Evolutionary conservation across 2,329 filamentous ascomycete species (phyloP), one percentile per base, ranked within the genome.

Genomic region (Coleophoma crateriformis): DNA sequence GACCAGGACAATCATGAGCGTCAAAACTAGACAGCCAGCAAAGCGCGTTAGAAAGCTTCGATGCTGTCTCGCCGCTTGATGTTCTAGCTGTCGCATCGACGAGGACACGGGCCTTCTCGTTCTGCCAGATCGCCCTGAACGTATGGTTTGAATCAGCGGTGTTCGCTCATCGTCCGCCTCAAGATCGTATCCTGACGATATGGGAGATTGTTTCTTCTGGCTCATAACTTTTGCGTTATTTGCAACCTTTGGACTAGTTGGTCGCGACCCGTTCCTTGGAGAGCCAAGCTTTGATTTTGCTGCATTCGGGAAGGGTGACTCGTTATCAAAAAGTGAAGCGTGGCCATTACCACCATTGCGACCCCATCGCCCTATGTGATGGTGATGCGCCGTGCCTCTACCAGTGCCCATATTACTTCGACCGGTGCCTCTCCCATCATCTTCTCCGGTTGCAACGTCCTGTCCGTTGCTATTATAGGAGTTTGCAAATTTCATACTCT

Each of bases 401-500:
- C 77, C 77, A 3, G 81, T 83, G 27, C 86, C 84, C 19, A 73
- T 73, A 52, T 74, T 79, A 60, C 79, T 83, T 50, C 84, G 76
- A 14, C 76, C 74, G 19, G 76, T 80, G 49, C 82, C 81, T 55
- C 80, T 80, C 14, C 84, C 84, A 47, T 84, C 82, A 50, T 85
- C 81, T 15, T 90, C 85, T 45, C 78, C 84, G 45, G 84, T 78
- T 33, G 56, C 52, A 6, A 54, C 51, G n/a, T 66, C 63, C 15
- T 74, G 70, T 53, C 72, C 76, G 54, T 79, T 81, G 55, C 78
- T 82, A 56, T 75, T 84, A 67, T 88, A 89, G 1, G 86, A 83
- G 67, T 89, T 92, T 50, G 88, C 87, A 64, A 97, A 97, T 63
- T 96, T 97, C 90, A 96, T 96, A 69, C 87, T 95, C 72, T 89